Percentiles rank a stretch among this genome's conserved stretches.
Conservation (phyloP, 2,329 filamentous ascomycete genomes). For the Diaporthe citrichinensis region DNA sequence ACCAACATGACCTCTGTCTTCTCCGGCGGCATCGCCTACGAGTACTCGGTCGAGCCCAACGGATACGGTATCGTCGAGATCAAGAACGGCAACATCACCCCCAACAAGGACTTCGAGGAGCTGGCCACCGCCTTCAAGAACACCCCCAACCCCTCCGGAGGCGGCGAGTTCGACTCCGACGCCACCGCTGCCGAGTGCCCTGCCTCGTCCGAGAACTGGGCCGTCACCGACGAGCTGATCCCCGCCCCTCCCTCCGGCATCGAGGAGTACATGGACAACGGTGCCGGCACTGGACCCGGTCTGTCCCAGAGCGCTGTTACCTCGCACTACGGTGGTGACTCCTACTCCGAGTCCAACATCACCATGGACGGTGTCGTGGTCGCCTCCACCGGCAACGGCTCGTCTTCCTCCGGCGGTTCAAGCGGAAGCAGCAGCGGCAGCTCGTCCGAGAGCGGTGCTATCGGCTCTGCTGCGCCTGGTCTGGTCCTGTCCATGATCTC, state of each 20-base stretch:
- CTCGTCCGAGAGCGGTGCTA: neutral
- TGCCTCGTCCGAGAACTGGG: constrained; percentile 62
- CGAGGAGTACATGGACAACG: constrained; percentile 66
- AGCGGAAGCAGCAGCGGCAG: constrained; percentile 29
- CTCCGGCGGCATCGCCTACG: constrained; percentile 96
- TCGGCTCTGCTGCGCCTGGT: constrained; percentile 9
- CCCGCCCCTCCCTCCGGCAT: constrained; percentile 67
- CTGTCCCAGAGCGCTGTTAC: constrained; percentile 58
- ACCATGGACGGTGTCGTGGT: constrained; percentile 37
- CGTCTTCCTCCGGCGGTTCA: constrained; percentile 9
- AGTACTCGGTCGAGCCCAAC: constrained; percentile 87
- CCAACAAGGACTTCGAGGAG: constrained; percentile 73
- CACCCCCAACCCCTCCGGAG: constrained; percentile 65
- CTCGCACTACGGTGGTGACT: constrained; percentile 37
- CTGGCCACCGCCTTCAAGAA: constrained; percentile 64
- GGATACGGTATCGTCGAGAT: constrained; percentile 85
- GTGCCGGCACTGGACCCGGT: constrained; percentile 68
- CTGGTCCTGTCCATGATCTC: constrained; percentile 22
- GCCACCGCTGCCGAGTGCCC: constrained; percentile 65
- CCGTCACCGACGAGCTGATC: constrained; percentile 63
- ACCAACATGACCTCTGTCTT: constrained; percentile 89
- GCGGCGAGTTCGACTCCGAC: constrained; percentile 64
- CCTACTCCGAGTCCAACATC: constrained; percentile 39
- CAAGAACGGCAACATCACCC: constrained; percentile 65
- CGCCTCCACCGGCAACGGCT: constrained; percentile 31